Evolutionary conservation across 1,139 yeast genomes (phyloP).

Genomic region (Candida gigantensis): DNA sequence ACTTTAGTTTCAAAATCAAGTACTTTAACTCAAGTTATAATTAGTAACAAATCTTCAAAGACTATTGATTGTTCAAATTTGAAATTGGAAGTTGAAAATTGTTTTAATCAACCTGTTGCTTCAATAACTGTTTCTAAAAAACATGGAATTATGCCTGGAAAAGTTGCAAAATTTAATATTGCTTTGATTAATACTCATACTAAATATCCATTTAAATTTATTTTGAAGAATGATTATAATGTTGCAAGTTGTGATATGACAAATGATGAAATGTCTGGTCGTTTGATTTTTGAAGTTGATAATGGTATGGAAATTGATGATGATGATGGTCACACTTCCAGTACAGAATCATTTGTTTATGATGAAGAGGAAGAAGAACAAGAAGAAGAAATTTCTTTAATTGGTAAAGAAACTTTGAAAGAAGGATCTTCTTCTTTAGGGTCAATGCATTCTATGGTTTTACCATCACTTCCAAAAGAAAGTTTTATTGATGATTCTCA

Average conservation of each 20-base stretch:
- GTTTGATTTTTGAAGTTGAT: conserved; percentile 13
- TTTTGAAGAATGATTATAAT: conserved; percentile 25
- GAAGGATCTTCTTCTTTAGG: conserved; percentile 14
- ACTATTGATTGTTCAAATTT: conserved; percentile 34
- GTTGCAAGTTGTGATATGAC: conserved; percentile 28
- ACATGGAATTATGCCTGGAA: conserved; percentile 35
- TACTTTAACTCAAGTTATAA: conserved; percentile 32
- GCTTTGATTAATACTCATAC: conserved; percentile 33
- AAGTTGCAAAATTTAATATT: conserved; percentile 36
- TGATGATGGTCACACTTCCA: conserved; percentile 10
- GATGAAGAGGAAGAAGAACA: conserved; percentile 5
- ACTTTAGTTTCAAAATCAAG: conserved; percentile 33
- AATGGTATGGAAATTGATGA: conserved; percentile 3
- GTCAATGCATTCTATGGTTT: conserved; percentile 34
- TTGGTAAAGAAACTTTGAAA: background rate
- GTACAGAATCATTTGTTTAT: conserved; percentile 13
- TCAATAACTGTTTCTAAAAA: conserved; percentile 31
- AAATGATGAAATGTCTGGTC: conserved; percentile 27
- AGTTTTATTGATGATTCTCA: conserved; percentile 21
- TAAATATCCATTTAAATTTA: conserved; percentile 35
- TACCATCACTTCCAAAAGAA: conserved; percentile 38
- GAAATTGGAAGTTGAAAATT: conserved; percentile 32
- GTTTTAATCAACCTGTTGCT: conserved; percentile 29
- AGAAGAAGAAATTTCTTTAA: background rate
- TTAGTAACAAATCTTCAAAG: conserved; percentile 30